Percentiles rank a stretch among this genome's conserved stretches.
Conservation (phyloP, 2,329 filamentous ascomycete genomes). For the Hypoxylon sp. region DNA sequence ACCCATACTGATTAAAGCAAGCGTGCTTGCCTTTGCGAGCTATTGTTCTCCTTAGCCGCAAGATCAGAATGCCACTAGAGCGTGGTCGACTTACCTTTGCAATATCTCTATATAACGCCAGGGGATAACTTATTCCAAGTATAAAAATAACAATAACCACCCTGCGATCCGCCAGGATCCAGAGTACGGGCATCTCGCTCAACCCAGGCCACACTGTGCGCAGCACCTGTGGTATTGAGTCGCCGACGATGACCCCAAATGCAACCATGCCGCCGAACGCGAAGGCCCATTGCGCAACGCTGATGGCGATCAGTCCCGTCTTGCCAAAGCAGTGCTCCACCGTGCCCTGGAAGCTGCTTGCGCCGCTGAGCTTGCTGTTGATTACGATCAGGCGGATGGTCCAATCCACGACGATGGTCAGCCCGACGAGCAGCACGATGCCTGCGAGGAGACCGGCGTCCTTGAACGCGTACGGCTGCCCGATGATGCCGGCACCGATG, state of each 20-base stretch:
- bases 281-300: conserved; percentile 95
- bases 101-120: conserved; percentile 96
- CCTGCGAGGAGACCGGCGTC: conserved; percentile 91
- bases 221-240: conserved; percentile 94
- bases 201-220: conserved; percentile 85
- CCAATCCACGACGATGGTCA: conserved; percentile 95
- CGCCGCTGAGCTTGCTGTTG: conserved; percentile 96
- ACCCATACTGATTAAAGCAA: conserved; percentile 93
- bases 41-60: conserved; percentile 57
- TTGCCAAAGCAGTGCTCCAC: conserved; percentile 96
- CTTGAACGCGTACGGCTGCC: conserved; percentile 95
- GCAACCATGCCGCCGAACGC: conserved; percentile 99
- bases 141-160: conserved; percentile 92
- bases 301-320: conserved; percentile 88
- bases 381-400: conserved; percentile 97
- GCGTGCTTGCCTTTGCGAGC: conserved; percentile 95
- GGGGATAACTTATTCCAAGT: conserved; percentile 87
- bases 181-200: conserved; percentile 79
- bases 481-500: conserved; percentile 82
- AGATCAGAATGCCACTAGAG: background rate
- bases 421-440: conserved; percentile 79
- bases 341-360: conserved; percentile 94
- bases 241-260: conserved; percentile 96
- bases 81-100: conserved; percentile 78
- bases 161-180: conserved; percentile 84